Evolutionary conservation across 108 stramenopile species (phyloP).

Genomic region (Skeletonema costatum): DNA sequence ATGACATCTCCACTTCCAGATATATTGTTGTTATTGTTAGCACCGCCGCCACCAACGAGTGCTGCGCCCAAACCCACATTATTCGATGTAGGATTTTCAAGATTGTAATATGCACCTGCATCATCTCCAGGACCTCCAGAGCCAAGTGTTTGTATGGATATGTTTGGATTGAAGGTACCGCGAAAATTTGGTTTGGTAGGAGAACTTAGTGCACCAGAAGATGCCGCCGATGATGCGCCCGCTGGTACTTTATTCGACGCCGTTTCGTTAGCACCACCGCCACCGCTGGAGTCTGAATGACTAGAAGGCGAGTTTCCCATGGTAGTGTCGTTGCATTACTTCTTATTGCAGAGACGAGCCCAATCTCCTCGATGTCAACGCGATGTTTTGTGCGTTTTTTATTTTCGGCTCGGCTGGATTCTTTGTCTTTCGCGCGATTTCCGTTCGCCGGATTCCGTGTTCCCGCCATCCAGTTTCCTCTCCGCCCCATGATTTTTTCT

Average conservation of each 20-base stretch:
- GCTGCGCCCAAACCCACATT: conserved; percentile 9
- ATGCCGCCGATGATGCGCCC: background rate
- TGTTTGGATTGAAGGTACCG: conserved; percentile 10
- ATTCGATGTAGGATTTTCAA: conserved; percentile 1
- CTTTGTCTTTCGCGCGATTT: too few relatives aligned
- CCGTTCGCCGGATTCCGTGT: too few relatives aligned
- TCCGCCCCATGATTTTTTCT: too few relatives aligned
- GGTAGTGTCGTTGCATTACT: background rate
- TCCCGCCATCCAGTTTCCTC: too few relatives aligned
- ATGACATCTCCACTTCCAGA: conserved; percentile 27
- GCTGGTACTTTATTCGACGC: background rate
- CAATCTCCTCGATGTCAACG: too few relatives aligned
- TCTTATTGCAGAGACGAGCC: background rate
- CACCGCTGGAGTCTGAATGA: background rate
- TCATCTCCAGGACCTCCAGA: conserved; percentile 2
- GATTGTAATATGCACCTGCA: background rate
- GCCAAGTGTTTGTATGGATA: conserved; percentile 23
- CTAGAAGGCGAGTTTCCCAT: background rate
- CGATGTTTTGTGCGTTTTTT: too few relatives aligned
- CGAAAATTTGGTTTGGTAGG: background rate
- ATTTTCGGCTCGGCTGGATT: too few relatives aligned
- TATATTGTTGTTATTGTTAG: background rate
- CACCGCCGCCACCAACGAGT: conserved; percentile 8
- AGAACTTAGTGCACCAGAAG: background rate
- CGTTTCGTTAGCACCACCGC: background rate